Conservation (phyloP, 495 filamentous ascomycete species). For the Penicillium silybi region DNA sequence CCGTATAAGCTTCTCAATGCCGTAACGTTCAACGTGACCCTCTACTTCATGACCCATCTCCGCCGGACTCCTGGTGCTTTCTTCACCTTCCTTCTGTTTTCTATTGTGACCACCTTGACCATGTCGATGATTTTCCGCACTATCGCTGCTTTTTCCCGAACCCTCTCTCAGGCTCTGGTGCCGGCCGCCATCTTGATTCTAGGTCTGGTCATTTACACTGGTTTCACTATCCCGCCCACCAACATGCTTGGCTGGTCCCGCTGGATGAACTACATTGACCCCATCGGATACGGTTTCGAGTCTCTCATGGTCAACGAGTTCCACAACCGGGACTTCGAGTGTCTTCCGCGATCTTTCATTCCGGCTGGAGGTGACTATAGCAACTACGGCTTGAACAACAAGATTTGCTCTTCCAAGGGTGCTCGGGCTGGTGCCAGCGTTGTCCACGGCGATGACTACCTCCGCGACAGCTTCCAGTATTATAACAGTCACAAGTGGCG, state of each 20-base stretch:
- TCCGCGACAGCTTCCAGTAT: conserved; percentile 53
- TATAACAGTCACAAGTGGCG: conserved; percentile 59
- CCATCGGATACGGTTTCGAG: conserved; percentile 50
- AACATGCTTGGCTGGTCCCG: conserved; percentile 54
- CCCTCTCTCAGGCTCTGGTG: conserved; percentile 50
- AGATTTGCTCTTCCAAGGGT: conserved; percentile 54
- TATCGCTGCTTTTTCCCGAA: conserved; percentile 48
- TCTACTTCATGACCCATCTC: conserved; percentile 61
- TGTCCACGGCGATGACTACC: conserved; percentile 52
- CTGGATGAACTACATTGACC: conserved; percentile 52
- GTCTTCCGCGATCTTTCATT: conserved; percentile 42
- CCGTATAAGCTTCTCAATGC: conserved; percentile 52
- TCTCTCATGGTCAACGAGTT: conserved; percentile 59
- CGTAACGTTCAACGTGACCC: conserved; percentile 52
- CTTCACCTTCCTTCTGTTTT: conserved; percentile 59
- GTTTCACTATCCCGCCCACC: conserved; percentile 47
- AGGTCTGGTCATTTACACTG: conserved; percentile 51
- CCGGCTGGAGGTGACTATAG: conserved; percentile 38
- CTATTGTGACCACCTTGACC: conserved; percentile 52
- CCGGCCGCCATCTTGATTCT: conserved; percentile 49
- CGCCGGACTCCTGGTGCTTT: conserved; percentile 47
- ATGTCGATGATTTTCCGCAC: conserved; percentile 58
- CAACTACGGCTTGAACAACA: conserved; percentile 8
- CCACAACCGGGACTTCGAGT: conserved; percentile 49
- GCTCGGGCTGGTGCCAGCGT: conserved; percentile 40